These are phyloP conservation scores for Centaurea solstitialis DNA, from an alignment of 129 eudicot species.

Conservation along the genomic window DNA sequence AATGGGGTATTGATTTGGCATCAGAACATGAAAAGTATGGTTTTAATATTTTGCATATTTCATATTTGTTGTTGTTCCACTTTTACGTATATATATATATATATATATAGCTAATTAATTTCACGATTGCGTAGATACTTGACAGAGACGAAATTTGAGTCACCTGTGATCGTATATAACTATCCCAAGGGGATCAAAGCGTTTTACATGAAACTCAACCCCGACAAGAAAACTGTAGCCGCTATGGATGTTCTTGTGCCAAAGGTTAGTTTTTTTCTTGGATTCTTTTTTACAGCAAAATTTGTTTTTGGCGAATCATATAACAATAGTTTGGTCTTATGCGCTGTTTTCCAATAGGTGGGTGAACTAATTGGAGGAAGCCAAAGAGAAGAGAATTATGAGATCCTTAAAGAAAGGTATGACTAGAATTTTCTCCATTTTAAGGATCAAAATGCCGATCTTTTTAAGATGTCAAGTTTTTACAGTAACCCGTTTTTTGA, in stretches of 20 bases:
- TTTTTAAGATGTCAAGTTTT: not conserved
- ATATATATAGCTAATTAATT: slow-evolving; percentile 15
- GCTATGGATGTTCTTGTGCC: slow-evolving; percentile 99
- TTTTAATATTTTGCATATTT: not conserved
- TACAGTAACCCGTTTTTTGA: not conserved
- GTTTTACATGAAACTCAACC: slow-evolving; percentile 86
- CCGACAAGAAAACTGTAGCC: slow-evolving; percentile 87
- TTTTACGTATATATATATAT: too few species aligned
- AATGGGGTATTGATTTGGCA: slow-evolving; percentile 96
- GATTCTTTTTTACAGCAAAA: not conserved
- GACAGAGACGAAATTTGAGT: slow-evolving; percentile 67
- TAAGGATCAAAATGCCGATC: not conserved
- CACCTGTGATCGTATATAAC: slow-evolving; percentile 89
- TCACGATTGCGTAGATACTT: slow-evolving; percentile 49
- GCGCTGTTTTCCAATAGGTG: slow-evolving; percentile 43
- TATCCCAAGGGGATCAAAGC: slow-evolving; percentile 96
- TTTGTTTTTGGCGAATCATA: not conserved
- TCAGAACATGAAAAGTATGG: slow-evolving; percentile 91
- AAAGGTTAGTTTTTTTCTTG: slow-evolving; percentile 47
- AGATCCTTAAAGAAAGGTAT: slow-evolving; percentile 73
- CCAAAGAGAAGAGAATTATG: slow-evolving; percentile 89
- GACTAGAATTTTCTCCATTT: not conserved
- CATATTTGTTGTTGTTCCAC: not conserved
- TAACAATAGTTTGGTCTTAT: not conserved
- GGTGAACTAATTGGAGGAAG: slow-evolving; percentile 97